Evolutionary conservation across 202 grass and related monocot species (phyloP).

Genomic region (Zizania palustris): DNA sequence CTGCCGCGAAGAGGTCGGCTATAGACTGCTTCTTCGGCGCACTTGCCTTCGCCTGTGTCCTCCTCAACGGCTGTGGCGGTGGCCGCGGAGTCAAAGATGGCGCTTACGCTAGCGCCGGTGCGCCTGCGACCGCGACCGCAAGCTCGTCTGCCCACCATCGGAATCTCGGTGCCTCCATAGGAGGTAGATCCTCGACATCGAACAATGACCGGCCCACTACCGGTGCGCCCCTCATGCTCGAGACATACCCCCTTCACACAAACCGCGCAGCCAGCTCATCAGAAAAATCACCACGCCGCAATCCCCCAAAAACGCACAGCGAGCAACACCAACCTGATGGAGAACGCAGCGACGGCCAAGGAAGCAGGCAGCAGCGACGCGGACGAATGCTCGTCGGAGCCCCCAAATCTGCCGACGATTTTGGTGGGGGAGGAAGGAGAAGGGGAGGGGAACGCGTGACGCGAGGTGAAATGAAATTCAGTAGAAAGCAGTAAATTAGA

Average conservation of each 20-base stretch:
- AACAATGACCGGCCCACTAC: constrained; percentile 21
- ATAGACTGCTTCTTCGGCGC: too few relatives aligned
- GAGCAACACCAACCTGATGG: constrained; percentile 38
- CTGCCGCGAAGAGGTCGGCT: too few relatives aligned
- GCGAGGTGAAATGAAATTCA: neutral
- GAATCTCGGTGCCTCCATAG: constrained; percentile 36
- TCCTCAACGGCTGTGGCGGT: too few relatives aligned
- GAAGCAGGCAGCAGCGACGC: neutral
- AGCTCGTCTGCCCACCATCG: constrained; percentile 50
- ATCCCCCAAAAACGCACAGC: neutral
- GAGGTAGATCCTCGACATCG: constrained; percentile 12
- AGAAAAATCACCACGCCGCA: too few relatives aligned
- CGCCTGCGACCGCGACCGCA: too few relatives aligned
- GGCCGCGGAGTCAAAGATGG: too few relatives aligned
- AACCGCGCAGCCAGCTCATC: neutral
- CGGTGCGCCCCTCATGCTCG: neutral
- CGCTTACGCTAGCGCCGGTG: too few relatives aligned
- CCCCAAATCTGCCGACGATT: constrained; percentile 20
- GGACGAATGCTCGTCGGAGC: too few relatives aligned
- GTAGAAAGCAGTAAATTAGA: constrained; percentile 12
- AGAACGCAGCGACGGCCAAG: constrained; percentile 46
- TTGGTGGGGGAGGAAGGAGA: neutral
- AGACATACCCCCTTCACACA: constrained; percentile 29
- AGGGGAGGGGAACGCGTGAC: too few relatives aligned
- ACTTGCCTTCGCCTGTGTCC: too few relatives aligned